Base-by-base conservation (phyloP, 2,329 filamentous ascomycete species). In the Thelonectria discophora region DNA sequence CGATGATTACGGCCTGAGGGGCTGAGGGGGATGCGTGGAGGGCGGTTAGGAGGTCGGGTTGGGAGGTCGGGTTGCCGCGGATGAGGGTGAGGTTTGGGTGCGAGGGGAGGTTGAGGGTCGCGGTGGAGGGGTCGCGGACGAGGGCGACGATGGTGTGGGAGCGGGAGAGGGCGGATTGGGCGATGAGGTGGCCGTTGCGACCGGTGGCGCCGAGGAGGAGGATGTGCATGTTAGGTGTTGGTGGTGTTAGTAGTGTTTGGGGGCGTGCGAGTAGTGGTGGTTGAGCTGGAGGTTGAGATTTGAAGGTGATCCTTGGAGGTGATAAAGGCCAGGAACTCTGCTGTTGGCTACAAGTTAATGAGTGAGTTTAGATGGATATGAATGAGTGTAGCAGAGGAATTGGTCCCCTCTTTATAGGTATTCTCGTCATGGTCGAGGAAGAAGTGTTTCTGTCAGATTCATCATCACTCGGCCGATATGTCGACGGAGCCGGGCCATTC, bases 201-300 rank as follows among this genome's bases (percentile, higher is more conserved):
- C 83, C 82, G 40, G 74, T 80, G 57, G 76, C 82, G 37, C 81
- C 82, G 39, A 84, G 70, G 59, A 84, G 69, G 61, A 84, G 78
- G 63, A 84, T 64, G 47, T 80, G 79, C 78, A 82, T 80, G 27
- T 37, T 59, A 70, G 40, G 12, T 42, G 21, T 43, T 5, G 45
- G 13, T 10, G 15, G 15, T 37, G 45, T 39, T 32, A 18, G 21
- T 18, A n/a, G 32, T 37, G 20, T 3, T 40, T 6, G 20, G 52
- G 42, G 30, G 20, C 37, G 17, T 17, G 47, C 20, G 8, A 30
- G 42, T 37, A 17, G 46, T 34, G 39, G 24, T 42, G 34, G 46
- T 24, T 24, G 27, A 43, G 24, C 20, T 21, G 20, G 50, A 10
- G 40, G 30, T 21, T 40, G 37, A 11, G 45, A 40, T 4, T 37